Conservation (phyloP, 768 basidiomycete genomes). For the Pleurotus ostreatus region DNA sequence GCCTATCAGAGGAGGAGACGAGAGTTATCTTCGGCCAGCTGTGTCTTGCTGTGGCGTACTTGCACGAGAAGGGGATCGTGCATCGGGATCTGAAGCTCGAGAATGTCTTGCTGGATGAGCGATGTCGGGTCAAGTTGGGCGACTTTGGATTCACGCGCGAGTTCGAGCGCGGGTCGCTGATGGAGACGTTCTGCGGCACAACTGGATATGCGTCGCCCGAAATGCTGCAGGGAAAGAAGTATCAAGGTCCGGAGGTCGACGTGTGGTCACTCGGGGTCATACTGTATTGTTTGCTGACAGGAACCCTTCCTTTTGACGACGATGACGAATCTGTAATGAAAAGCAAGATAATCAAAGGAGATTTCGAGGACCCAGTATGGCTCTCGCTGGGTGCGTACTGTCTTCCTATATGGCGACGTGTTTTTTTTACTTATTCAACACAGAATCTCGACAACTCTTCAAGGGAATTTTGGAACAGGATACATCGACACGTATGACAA, state of each 20-base stretch:
- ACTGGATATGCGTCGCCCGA: constrained; percentile 93
- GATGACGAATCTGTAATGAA: constrained; percentile 86
- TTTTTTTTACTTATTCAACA: constrained; percentile 9
- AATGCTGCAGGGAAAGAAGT: constrained; percentile 85
- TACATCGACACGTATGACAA: constrained; percentile 67
- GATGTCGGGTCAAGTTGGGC: constrained; percentile 87
- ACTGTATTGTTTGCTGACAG: constrained; percentile 84
- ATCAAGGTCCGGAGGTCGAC: constrained; percentile 95
- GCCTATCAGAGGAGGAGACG: constrained; percentile 80
- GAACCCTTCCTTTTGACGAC: constrained; percentile 87
- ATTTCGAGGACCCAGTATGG: constrained; percentile 93
- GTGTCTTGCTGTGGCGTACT: constrained; percentile 87
- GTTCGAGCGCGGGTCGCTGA: constrained; percentile 68
- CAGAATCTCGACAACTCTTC: constrained; percentile 86
- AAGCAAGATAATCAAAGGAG: constrained; percentile 75
- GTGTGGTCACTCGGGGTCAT: constrained; percentile 95
- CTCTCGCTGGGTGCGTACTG: constrained; percentile 63
- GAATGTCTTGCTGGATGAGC: constrained; percentile 89
- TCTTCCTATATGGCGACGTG: constrained; percentile 13
- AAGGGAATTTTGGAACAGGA: constrained; percentile 74
- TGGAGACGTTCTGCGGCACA: constrained; percentile 96
- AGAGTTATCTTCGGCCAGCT: constrained; percentile 93
- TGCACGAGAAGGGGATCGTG: constrained; percentile 90
- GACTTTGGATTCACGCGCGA: constrained; percentile 96
- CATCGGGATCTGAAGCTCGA: constrained; percentile 97